Evolutionary conservation across 257 asterid species (phyloP).

Genomic region (Eucommia ulmoides): DNA sequence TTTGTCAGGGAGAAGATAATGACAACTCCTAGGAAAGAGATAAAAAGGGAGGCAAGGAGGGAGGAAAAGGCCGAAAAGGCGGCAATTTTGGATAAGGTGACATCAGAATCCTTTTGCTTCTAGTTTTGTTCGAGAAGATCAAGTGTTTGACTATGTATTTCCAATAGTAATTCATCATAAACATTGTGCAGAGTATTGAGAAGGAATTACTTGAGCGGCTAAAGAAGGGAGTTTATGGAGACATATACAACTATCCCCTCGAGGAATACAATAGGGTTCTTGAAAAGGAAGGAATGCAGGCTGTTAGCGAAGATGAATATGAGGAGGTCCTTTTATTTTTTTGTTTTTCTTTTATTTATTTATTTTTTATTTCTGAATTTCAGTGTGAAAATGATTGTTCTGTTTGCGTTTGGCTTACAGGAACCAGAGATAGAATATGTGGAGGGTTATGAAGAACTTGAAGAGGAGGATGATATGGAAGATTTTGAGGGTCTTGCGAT

Average conservation of each 20-base stretch:
- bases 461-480: slow-evolving; percentile 88
- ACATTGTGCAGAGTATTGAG: slow-evolving; percentile 56
- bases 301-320: slow-evolving; percentile 38
- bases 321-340: slow-evolving; percentile 36
- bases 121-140: slow-evolving; percentile 6
- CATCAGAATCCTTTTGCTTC: not conserved
- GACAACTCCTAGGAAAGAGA: slow-evolving; percentile 70
- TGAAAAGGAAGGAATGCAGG: slow-evolving; percentile 30
- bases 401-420: slow-evolving; percentile 16
- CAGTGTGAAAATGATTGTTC: no score
- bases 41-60: slow-evolving; percentile 77
- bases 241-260: slow-evolving; percentile 55
- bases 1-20: slow-evolving; percentile 69
- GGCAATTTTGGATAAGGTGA: slow-evolving; percentile 65
- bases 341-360: not conserved
- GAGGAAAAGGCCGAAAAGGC: slow-evolving; percentile 90
- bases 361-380: no score
- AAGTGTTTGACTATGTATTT: no score
- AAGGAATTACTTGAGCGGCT: slow-evolving; percentile 84
- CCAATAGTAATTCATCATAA: no score
- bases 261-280: slow-evolving; percentile 46
- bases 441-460: slow-evolving; percentile 86
- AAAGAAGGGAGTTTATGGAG: slow-evolving; percentile 50
- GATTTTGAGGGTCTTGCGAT: slow-evolving; percentile 46
- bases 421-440: slow-evolving; percentile 64